These are phyloP conservation scores for Fulvia fulva DNA, from an alignment of 2,329 filamentous ascomycete species.

Conservation along the genomic window DNA sequence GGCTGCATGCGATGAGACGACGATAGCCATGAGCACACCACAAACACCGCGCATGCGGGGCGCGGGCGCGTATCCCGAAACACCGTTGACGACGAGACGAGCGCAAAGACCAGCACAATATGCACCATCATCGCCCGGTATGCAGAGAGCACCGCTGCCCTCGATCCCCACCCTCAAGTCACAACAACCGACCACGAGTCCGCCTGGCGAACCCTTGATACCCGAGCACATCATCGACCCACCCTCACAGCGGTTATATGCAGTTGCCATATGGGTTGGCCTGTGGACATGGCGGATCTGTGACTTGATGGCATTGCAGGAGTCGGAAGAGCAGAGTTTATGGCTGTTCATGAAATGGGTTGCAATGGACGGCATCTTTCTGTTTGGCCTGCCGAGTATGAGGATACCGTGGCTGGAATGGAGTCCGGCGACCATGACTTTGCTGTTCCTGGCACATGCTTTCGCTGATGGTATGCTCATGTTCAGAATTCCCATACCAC, in stretches of 20 bases:
- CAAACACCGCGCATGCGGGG: constrained; percentile 76
- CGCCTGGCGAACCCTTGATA: constrained; percentile 61
- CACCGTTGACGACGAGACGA: constrained; percentile 47
- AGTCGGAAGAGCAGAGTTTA: constrained; percentile 82
- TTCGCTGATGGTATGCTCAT: constrained; percentile 79
- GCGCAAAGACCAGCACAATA: constrained; percentile 8
- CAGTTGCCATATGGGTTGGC: constrained; percentile 70
- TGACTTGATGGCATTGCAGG: constrained; percentile 74
- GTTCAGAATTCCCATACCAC: constrained; percentile 80
- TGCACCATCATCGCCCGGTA: constrained; percentile 9
- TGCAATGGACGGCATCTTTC: constrained; percentile 75
- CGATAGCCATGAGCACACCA: constrained; percentile 55
- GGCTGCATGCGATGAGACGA: constrained; percentile 2
- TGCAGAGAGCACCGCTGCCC: constrained; percentile 31
- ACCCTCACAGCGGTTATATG: constrained; percentile 85
- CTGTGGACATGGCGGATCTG: constrained; percentile 81
- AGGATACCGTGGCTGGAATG: constrained; percentile 97
- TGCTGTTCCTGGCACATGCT: constrained; percentile 68
- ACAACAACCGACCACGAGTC: constrained; percentile 7
- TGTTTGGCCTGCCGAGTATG: constrained; percentile 81
- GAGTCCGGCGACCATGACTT: constrained; percentile 68
- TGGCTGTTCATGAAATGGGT: constrained; percentile 94
- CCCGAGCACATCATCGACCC: constrained; percentile 79
- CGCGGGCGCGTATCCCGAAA: constrained; percentile 77
- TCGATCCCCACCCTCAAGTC: constrained; percentile 21